These are phyloP conservation scores for Mesembryanthemum crystallinum DNA, from an alignment of 148 eudicot genomes.

Conservation along the genomic window DNA sequence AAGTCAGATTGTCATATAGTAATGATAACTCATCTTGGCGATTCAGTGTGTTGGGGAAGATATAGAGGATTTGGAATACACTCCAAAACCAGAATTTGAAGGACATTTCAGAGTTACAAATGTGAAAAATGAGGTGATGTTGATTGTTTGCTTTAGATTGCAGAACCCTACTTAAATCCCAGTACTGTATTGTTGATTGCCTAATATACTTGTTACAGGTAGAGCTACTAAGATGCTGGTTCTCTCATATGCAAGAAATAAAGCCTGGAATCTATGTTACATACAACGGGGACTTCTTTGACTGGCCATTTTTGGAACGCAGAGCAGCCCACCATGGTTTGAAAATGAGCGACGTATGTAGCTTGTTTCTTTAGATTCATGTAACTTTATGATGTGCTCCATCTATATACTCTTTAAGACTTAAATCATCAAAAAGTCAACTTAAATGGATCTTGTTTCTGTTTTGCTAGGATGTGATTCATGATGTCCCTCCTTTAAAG, in stretches of 20 bases:
- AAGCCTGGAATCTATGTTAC: constrained; percentile 98
- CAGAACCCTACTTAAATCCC: not conserved
- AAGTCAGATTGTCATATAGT: not conserved
- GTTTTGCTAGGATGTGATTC: constrained; percentile 10
- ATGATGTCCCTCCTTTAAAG: not conserved
- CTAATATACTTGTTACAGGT: constrained; percentile 43
- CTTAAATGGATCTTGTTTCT: not conserved
- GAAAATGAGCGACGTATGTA: constrained; percentile 75
- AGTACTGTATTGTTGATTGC: constrained; percentile 17
- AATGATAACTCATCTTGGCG: constrained; percentile 14
- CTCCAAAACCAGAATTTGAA: constrained; percentile 98
- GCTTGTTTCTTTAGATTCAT: constrained; percentile 15
- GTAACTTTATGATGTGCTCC: not conserved
- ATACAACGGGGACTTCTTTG: constrained; percentile 97
- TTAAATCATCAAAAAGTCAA: not conserved
- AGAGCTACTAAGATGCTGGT: constrained; percentile 81
- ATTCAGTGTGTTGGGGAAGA: constrained; percentile 95
- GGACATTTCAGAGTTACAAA: constrained; percentile 82
- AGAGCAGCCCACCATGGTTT: constrained; percentile 91
- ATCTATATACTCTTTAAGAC: not conserved
- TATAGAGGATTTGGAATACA: constrained; percentile 90
- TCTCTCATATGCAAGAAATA: constrained; percentile 88
- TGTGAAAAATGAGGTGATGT: constrained; percentile 77
- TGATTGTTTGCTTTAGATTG: not conserved
- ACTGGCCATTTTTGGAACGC: constrained; percentile 94